phyloP scores from a whole-genome alignment of 2,329 filamentous ascomycete species.

The Akanthomyces dipterigenus region DNA sequence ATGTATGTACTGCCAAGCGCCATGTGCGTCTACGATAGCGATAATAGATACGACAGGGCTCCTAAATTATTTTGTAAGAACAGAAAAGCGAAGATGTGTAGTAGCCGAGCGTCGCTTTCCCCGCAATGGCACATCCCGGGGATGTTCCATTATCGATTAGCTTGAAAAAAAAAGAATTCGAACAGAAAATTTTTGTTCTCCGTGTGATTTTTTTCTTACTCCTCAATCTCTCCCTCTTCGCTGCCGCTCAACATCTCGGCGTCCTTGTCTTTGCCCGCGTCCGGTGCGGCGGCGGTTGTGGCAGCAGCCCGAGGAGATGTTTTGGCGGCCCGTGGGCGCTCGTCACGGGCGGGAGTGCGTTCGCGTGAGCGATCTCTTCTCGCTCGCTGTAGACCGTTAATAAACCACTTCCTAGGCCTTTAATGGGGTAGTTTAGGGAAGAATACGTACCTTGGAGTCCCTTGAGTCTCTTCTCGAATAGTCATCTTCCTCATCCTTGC shows the following conservation, averaged over 20 bases:
- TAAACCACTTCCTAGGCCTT: not conserved
- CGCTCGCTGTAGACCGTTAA: slow-evolving; percentile 41
- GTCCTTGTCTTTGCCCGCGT: slow-evolving; percentile 26
- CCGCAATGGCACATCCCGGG: not conserved
- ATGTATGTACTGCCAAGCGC: not conserved
- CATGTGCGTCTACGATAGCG: not conserved
- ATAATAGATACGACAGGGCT: not conserved
- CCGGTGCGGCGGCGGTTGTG: slow-evolving; percentile 12
- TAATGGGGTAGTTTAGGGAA: not conserved
- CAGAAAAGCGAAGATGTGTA: not conserved
- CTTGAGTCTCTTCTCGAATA: slow-evolving; percentile 58
- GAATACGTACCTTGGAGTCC: slow-evolving; percentile 55
- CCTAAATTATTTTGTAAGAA: not conserved
- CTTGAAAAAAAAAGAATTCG: not conserved
- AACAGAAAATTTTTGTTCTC: not conserved
- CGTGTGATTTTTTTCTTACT: slow-evolving; percentile 34
- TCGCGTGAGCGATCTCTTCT: slow-evolving; percentile 54
- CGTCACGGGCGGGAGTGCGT: slow-evolving; percentile 53
- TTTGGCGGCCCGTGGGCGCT: slow-evolving; percentile 50
- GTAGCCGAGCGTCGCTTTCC: not conserved
- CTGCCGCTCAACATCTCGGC: slow-evolving; percentile 63
- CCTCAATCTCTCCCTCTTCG: slow-evolving; percentile 97
- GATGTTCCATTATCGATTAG: not conserved
- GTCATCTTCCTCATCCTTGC: slow-evolving; percentile 71
- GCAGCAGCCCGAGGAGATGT: slow-evolving; percentile 36